Evolutionary conservation across 225 moss, liverwort and hornwort genomes (phyloP), one percentile per base, ranked within the genome.

Genomic region (Antitrichia curtipendula): DNA sequence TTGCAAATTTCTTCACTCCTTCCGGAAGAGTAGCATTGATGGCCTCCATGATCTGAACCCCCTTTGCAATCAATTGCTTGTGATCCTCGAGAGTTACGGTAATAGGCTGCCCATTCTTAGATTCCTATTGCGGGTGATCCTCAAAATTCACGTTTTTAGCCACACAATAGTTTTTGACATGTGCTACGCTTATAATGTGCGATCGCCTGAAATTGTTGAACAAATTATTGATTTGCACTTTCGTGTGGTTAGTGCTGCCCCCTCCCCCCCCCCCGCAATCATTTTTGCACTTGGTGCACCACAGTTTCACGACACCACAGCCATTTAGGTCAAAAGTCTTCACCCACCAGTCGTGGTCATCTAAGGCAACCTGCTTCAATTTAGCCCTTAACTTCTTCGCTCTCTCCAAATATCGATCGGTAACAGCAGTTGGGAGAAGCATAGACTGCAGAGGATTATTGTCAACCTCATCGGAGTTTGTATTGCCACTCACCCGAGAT

Each of bases 381-480:
- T 75, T 19, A 8, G 3, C 28, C 19, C 75, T 75, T 0, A 50
- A 50, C 9, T 52, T 52, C 32, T 75, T 52, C 5, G 75, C 32
- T 7, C 50, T 10, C 18, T 75, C 50, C 10, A 75, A 75, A 21
- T 75, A 75, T 4, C 3, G 1, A 50, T 75, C 10, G 2, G 2
- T 61, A 27, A 52, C 12, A 10, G 1, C 9, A 11, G 1, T 52
- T 34, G 75, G 6, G 3, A 75, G 8, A 10, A 53, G 52, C 7
- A 0, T 7, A 10, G 32, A 52, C 7, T 75, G 12, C 0, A 75
- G 21, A 29, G 34, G 75, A 10, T 66, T 66, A 11, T 4, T 36
- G 3, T 36, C 36, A 7, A 66, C 7, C 19, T 36, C 14, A 0
- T 5, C 14, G 14, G 0, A 29, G 3, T 7, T 10, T 25, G 5